Conservation (phyloP, 1,284 basidiomycete genomes). For the Heterobasidion occidentale region DNA sequence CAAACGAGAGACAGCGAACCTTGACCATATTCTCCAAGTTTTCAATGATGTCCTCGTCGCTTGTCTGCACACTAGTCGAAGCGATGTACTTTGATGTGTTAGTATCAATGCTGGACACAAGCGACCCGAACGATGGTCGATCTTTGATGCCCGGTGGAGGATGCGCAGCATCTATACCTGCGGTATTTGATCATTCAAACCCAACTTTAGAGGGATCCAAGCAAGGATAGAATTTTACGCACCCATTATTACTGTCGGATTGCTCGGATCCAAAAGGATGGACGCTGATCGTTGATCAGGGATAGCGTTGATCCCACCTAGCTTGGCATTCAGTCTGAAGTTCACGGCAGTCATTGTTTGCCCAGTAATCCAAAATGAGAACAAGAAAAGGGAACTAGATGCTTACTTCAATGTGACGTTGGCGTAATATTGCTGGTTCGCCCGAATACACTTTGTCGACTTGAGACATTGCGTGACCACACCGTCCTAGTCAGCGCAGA, state of each 20-base stretch:
- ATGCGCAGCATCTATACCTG: slow-evolving; percentile 72
- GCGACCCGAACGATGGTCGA: slow-evolving; percentile 66
- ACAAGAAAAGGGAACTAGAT: neutral
- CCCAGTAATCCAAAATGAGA: neutral
- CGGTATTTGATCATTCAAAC: neutral
- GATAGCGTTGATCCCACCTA: slow-evolving; percentile 72
- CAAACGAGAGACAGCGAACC: slow-evolving; percentile 19
- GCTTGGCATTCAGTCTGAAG: slow-evolving; percentile 68
- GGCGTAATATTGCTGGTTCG: slow-evolving; percentile 67
- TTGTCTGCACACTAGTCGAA: slow-evolving; percentile 56
- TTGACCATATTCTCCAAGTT: slow-evolving; percentile 57
- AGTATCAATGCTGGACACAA: slow-evolving; percentile 69
- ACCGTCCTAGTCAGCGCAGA: slow-evolving; percentile 32
- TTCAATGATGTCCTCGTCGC: slow-evolving; percentile 67
- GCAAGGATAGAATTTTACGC: slow-evolving; percentile 10
- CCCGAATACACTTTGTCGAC: slow-evolving; percentile 49
- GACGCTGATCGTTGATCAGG: slow-evolving; percentile 55
- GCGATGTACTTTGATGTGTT: slow-evolving; percentile 47
- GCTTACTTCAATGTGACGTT: slow-evolving; percentile 73
- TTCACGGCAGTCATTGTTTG: neutral
- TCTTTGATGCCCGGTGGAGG: slow-evolving; percentile 69
- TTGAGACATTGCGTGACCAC: slow-evolving; percentile 73
- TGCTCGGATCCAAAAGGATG: slow-evolving; percentile 52
- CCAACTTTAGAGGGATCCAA: neutral
- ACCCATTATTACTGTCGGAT: slow-evolving; percentile 74